These are phyloP conservation scores for Pulveroboletus sp. DNA, from an alignment of 768 basidiomycete species.

Conservation along the genomic window DNA sequence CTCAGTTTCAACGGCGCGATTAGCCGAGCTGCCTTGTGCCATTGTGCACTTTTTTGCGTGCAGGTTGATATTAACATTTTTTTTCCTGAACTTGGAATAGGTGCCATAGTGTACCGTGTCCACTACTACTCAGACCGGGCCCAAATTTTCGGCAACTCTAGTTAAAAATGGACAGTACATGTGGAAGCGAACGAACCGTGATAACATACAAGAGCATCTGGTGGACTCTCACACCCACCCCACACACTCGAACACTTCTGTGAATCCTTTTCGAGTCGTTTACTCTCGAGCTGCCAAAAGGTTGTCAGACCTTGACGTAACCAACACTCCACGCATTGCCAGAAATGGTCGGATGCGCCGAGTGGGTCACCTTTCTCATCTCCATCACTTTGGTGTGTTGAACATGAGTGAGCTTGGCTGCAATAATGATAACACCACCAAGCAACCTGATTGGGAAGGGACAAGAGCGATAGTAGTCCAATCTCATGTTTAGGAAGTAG, in stretches of 20 bases:
- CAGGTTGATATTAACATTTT: too few species aligned
- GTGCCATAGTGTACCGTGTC: too few species aligned
- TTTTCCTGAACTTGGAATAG: too few species aligned
- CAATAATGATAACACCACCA: constrained; percentile 55
- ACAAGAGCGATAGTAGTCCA: constrained; percentile 55
- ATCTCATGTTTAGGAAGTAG: constrained; percentile 45
- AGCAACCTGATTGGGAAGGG: constrained; percentile 66
- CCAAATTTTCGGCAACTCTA: too few species aligned
- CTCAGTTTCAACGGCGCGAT: too few species aligned
- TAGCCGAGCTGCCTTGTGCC: too few species aligned
- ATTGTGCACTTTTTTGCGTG: too few species aligned
- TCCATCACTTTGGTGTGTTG: constrained; percentile 37
- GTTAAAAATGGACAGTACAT: neutral
- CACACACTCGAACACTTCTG: constrained; percentile 1
- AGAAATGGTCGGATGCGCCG: constrained; percentile 16
- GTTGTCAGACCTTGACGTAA: neutral
- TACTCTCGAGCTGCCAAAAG: constrained; percentile 24
- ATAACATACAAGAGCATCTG: neutral
- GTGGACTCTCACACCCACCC: neutral
- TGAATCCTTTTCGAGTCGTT: constrained; percentile 21
- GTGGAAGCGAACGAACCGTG: neutral
- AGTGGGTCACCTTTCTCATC: constrained; percentile 18
- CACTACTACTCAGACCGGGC: too few species aligned
- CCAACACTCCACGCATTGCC: constrained; percentile 23
- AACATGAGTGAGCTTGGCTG: constrained; percentile 58